phyloP scores from a whole-genome alignment of 495 filamentous ascomycete species.

The Talaromyces liani region DNA sequence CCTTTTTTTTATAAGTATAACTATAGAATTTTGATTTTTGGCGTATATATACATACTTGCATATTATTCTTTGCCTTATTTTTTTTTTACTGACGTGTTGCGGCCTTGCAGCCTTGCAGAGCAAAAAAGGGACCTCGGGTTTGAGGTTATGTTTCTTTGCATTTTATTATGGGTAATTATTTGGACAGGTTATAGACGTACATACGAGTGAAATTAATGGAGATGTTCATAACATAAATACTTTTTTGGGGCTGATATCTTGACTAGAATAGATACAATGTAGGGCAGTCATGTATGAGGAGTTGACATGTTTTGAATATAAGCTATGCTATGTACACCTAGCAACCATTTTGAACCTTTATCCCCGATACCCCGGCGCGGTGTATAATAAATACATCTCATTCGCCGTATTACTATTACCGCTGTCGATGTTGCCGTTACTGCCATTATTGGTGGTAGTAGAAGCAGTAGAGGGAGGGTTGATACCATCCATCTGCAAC shows the following conservation, averaged over 20 bases:
- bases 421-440: background rate
- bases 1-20: background rate
- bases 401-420: background rate
- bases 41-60: background rate
- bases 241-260: background rate
- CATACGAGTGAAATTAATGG: background rate
- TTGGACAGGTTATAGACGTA: background rate
- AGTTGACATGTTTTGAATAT: too few species aligned
- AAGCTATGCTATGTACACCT: background rate
- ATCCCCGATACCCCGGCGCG: background rate
- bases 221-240: background rate
- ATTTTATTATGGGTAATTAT: background rate
- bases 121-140: background rate
- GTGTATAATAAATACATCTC: background rate
- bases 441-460: background rate
- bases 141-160: background rate
- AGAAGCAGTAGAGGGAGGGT: background rate
- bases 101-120: background rate
- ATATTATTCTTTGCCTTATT: background rate
- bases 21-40: background rate
- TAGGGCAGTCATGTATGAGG: background rate
- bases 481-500: background rate
- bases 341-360: background rate
- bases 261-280: background rate
- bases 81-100: background rate